Conservation (phyloP, 345 rosid genomes). For the Adansonia digitata region DNA sequence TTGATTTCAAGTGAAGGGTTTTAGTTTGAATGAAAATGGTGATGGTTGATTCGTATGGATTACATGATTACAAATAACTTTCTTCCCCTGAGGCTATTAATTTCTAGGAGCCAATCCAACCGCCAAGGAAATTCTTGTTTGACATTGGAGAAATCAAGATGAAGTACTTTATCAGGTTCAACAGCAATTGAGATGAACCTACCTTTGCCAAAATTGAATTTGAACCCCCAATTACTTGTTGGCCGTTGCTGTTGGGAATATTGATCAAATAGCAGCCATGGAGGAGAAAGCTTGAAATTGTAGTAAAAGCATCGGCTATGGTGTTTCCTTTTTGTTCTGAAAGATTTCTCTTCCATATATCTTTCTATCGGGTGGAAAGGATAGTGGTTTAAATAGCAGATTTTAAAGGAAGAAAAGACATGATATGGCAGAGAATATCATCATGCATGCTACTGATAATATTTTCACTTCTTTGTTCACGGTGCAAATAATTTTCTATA, state of each 20-base stretch:
- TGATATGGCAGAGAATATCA: neutral
- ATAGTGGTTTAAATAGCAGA: constrained; percentile 1
- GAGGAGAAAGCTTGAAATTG: neutral
- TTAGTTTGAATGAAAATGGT: neutral
- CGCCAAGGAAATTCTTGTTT: neutral
- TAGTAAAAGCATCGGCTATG: neutral
- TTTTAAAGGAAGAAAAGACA: constrained; percentile 10
- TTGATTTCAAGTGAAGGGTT: neutral
- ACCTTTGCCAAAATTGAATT: neutral
- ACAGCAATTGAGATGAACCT: neutral
- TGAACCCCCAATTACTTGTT: neutral
- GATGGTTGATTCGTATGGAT: neutral
- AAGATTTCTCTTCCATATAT: neutral
- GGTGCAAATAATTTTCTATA: neutral
- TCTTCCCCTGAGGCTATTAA: neutral
- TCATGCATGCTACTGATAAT: neutral
- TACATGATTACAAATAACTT: too few relatives aligned
- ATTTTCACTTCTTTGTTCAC: neutral
- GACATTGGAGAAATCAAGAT: neutral
- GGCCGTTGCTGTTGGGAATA: neutral
- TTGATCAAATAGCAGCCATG: neutral
- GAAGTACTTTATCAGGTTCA: neutral
- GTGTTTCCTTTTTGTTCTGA: neutral
- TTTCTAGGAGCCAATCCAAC: neutral
- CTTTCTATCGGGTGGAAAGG: constrained; percentile 1